Percentiles rank a stretch among this genome's conserved stretches.
phyloP scores from a whole-genome alignment of 108 stramenopile species.

The Parietichytrium sp. region DNA sequence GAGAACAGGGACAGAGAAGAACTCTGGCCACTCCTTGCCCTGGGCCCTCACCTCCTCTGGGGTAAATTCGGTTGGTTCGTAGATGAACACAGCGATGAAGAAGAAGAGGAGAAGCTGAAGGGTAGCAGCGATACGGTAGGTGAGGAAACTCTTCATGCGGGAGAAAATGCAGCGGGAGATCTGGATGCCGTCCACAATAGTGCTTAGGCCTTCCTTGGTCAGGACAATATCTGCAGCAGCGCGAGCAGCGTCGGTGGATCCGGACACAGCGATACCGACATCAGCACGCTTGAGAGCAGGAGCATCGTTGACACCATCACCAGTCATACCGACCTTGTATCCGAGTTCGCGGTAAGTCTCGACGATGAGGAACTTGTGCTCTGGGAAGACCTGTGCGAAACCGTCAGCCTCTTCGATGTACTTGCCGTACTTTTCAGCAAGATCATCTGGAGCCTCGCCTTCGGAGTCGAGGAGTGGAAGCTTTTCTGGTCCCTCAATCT shows the following conservation, averaged over 20 bases:
- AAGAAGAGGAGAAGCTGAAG: constrained; percentile 76
- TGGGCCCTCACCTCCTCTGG: neutral
- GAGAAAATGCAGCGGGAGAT: constrained; percentile 55
- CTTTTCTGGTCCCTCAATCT: too few relatives aligned
- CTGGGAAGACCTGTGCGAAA: constrained; percentile 74
- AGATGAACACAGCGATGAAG: constrained; percentile 69
- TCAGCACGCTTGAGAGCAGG: constrained; percentile 73
- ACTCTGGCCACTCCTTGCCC: neutral
- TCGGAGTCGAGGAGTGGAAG: neutral
- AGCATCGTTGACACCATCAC: constrained; percentile 77
- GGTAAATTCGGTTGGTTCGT: constrained; percentile 46
- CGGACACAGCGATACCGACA: constrained; percentile 72
- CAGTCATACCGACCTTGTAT: constrained; percentile 65
- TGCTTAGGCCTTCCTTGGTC: constrained; percentile 63
- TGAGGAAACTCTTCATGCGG: constrained; percentile 44
- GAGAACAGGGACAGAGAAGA: constrained; percentile 72
- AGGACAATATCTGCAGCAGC: constrained; percentile 73
- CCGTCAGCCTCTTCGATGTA: constrained; percentile 44
- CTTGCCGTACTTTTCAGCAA: constrained; percentile 11
- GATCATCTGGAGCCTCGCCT: too few relatives aligned
- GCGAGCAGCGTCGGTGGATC: constrained; percentile 71
- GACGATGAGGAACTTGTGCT: constrained; percentile 78
- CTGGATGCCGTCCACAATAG: constrained; percentile 67
- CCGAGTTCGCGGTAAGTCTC: constrained; percentile 48
- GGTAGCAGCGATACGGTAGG: constrained; percentile 66